These are phyloP conservation scores for Rhipidocladum racemiflorum DNA, from an alignment of 176 grass and related monocot species.

Conservation along the genomic window DNA sequence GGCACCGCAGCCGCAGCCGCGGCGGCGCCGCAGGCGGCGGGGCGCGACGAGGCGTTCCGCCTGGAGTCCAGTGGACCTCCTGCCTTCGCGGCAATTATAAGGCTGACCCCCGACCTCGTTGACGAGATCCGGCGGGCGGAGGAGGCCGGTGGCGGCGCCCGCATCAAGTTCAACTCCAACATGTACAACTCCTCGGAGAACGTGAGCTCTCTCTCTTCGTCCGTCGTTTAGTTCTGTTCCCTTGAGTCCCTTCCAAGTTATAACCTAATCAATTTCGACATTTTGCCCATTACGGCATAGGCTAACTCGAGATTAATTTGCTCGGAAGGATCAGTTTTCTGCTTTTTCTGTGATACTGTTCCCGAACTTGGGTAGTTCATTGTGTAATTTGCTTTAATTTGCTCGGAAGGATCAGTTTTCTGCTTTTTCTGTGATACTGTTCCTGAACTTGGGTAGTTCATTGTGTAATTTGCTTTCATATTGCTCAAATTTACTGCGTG, in stretches of 20 bases:
- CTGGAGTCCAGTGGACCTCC: slow-evolving; percentile 54
- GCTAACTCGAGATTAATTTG: background rate
- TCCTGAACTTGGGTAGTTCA: slow-evolving; percentile 21
- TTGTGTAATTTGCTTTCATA: slow-evolving; percentile 21
- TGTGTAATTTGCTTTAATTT: slow-evolving; percentile 22
- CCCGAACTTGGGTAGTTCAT: slow-evolving; percentile 14
- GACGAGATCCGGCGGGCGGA: slow-evolving; percentile 94
- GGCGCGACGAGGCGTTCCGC: slow-evolving; percentile 71
- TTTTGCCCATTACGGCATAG: background rate
- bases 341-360: background rate
- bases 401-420: background rate
- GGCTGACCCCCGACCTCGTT: slow-evolving; percentile 77
- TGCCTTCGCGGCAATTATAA: slow-evolving; percentile 79
- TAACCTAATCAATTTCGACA: slow-evolving; percentile 37
- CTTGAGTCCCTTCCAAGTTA: slow-evolving; percentile 5
- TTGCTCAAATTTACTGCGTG: slow-evolving; percentile 17
- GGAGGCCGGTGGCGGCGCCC: slow-evolving; percentile 67
- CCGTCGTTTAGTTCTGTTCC: slow-evolving; percentile 9
- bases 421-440: background rate
- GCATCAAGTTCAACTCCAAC: slow-evolving; percentile 86
- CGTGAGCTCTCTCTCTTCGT: slow-evolving; percentile 49
- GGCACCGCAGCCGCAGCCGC: slow-evolving; percentile 12
- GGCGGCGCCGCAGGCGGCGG: background rate
- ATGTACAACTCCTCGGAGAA: slow-evolving; percentile 61
- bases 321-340: background rate